Conservation (phyloP, 768 basidiomycete species). For the Mycena vitilis region DNA sequence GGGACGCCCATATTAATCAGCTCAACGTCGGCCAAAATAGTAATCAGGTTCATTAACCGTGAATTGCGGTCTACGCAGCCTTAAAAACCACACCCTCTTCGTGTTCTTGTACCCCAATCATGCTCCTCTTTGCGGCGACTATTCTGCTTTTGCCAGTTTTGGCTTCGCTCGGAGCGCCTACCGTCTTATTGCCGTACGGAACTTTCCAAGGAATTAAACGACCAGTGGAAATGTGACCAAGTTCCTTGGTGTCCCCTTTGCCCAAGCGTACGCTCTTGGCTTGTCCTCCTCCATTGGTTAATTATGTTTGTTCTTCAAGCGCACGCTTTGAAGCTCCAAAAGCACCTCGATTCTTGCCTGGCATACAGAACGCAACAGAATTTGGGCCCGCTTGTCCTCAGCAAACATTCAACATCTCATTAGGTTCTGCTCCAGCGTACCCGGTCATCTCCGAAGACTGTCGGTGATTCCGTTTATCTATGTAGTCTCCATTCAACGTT, state of each 20-base stretch:
- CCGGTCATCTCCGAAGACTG: background rate
- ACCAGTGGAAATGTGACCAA: conserved; percentile 4
- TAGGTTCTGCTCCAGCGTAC: background rate
- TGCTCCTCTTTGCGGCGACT: background rate
- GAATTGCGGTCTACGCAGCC: too few species aligned
- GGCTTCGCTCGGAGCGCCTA: background rate
- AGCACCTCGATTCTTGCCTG: background rate
- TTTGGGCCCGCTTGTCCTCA: background rate
- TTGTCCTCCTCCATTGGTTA: background rate
- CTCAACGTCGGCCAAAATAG: background rate
- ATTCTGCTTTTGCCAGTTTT: background rate
- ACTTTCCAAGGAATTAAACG: conserved; percentile 12
- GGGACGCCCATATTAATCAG: too few species aligned
- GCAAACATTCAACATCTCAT: background rate
- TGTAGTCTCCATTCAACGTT: background rate
- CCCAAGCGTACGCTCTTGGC: conserved; percentile 1
- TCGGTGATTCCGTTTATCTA: background rate
- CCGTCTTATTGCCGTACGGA: conserved; percentile 7
- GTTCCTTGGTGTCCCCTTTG: conserved; percentile 19
- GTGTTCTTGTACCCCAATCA: background rate
- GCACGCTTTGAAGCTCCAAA: conserved; percentile 8
- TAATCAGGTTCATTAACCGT: background rate
- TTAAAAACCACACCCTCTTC: background rate
- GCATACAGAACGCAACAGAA: background rate
- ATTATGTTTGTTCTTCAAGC: background rate